Conservation (phyloP, 352 stramenopile species). For the Pythium rishiriense region DNA sequence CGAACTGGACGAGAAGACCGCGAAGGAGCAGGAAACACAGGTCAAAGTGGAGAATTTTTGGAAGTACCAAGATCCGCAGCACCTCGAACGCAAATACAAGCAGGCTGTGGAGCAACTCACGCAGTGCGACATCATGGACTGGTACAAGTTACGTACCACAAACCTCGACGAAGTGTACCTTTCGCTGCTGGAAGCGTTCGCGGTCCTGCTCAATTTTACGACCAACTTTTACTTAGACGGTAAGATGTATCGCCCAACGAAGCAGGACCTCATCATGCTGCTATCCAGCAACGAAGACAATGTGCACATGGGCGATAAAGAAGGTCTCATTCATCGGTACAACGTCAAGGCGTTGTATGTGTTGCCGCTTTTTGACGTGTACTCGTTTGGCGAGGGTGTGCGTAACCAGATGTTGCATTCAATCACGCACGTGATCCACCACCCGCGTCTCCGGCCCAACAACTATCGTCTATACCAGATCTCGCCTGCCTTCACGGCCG, state of each 20-base stretch:
- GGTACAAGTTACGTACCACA: slow-evolving; percentile 64
- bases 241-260: slow-evolving; percentile 42
- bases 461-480: slow-evolving; percentile 64
- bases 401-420: slow-evolving; percentile 56
- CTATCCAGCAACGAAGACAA: slow-evolving; percentile 82
- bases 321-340: slow-evolving; percentile 81
- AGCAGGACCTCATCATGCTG: slow-evolving; percentile 63
- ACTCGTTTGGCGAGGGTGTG: slow-evolving; percentile 75
- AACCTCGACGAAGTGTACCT: slow-evolving; percentile 62
- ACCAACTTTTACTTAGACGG: slow-evolving; percentile 60
- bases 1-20: slow-evolving; percentile 43
- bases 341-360: slow-evolving; percentile 77
- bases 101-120: slow-evolving; percentile 54
- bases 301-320: slow-evolving; percentile 72
- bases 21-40: slow-evolving; percentile 72
- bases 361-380: slow-evolving; percentile 76
- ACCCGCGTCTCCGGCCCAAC: slow-evolving; percentile 60
- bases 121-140: slow-evolving; percentile 61
- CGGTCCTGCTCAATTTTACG: slow-evolving; percentile 69
- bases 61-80: slow-evolving; percentile 55
- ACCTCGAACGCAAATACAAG: slow-evolving; percentile 66
- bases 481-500: slow-evolving; percentile 59
- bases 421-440: slow-evolving; percentile 71
- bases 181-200: slow-evolving; percentile 69
- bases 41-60: slow-evolving; percentile 80